A percentile compares a stretch with the other conserved stretches of the same genome.
Evolutionary conservation across 805 yeast genomes (phyloP).

Genomic region (Kluyveromyces lactis): DNA sequence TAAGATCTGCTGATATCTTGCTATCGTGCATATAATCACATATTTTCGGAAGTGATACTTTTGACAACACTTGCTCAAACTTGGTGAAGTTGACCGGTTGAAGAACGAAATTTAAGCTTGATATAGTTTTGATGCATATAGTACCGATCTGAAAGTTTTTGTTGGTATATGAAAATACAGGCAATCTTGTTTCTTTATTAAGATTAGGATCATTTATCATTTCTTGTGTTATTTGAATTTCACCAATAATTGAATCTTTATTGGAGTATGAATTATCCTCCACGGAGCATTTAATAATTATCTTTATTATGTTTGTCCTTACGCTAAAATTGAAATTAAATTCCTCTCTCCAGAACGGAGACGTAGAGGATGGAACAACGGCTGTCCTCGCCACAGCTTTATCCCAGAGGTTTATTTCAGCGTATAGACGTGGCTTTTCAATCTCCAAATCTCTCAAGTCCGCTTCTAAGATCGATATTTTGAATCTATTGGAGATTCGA

Average conservation of each 20-base stretch:
- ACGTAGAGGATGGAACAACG: constrained; percentile 37
- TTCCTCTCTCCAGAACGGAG: constrained; percentile 81
- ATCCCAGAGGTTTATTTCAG: constrained; percentile 67
- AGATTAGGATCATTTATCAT: constrained; percentile 16
- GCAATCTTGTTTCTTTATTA: constrained; percentile 30
- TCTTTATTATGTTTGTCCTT: constrained; percentile 42
- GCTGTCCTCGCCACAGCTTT: constrained; percentile 75
- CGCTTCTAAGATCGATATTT: constrained; percentile 59
- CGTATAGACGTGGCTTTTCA: constrained; percentile 36
- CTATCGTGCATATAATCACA: constrained; percentile 32
- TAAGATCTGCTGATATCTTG: constrained; percentile 27
- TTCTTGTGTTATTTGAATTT: constrained; percentile 33
- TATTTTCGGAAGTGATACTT: constrained; percentile 45
- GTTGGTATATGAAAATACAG: constrained; percentile 35
- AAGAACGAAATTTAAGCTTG: constrained; percentile 48
- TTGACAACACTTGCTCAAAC: constrained; percentile 52
- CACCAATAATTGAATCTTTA: constrained; percentile 41
- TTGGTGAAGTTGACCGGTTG: constrained; percentile 52
- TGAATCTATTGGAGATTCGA: constrained; percentile 45
- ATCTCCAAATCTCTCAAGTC: constrained; percentile 4
- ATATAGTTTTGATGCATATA: constrained; percentile 41
- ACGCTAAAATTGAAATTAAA: constrained; percentile 54
- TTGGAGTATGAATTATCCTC: constrained; percentile 12
- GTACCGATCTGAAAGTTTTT: constrained; percentile 45
- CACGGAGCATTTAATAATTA: constrained; percentile 34